Evolutionary conservation across 768 basidiomycete genomes (phyloP).

Genomic region (Polyporus arcularius): DNA sequence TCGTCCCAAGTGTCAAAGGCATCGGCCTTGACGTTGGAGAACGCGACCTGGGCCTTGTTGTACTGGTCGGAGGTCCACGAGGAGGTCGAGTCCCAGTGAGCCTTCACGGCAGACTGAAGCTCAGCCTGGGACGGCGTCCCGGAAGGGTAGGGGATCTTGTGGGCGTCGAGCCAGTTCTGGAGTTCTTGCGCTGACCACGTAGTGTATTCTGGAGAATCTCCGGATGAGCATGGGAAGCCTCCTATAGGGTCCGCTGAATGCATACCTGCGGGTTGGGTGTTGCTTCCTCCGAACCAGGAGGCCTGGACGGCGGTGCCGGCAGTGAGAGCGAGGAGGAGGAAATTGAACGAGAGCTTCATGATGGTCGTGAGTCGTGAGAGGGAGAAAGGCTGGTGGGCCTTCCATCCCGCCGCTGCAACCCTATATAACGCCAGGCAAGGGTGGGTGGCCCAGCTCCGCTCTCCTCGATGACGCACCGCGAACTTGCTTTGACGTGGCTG

Average conservation of each 20-base stretch:
- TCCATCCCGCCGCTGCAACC: not conserved
- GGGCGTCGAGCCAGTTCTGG: conserved; percentile 66
- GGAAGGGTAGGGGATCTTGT: conserved; percentile 57
- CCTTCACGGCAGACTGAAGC: conserved; percentile 50
- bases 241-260: not conserved
- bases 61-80: conserved; percentile 68
- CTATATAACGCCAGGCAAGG: conserved; percentile 3
- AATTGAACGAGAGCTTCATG: conserved; percentile 15
- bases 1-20: conserved; percentile 87
- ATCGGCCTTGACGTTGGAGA: conserved; percentile 52
- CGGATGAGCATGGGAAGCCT: conserved; percentile 19
- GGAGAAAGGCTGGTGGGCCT: not conserved
- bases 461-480: conserved; percentile 17
- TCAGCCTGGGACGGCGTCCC: conserved; percentile 19
- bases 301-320: conserved; percentile 32
- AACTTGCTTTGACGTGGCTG: conserved; percentile 1
- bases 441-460: conserved; percentile 6
- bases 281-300: conserved; percentile 33
- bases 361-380: conserved; percentile 12
- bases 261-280: conserved; percentile 30
- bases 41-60: conserved; percentile 60
- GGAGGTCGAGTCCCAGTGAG: conserved; percentile 53
- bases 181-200: conserved; percentile 69
- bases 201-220: conserved; percentile 33
- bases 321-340: conserved; percentile 32